Conservation (phyloP, 2,329 filamentous ascomycete genomes). For the Aspergillus pseudotamarii region DNA sequence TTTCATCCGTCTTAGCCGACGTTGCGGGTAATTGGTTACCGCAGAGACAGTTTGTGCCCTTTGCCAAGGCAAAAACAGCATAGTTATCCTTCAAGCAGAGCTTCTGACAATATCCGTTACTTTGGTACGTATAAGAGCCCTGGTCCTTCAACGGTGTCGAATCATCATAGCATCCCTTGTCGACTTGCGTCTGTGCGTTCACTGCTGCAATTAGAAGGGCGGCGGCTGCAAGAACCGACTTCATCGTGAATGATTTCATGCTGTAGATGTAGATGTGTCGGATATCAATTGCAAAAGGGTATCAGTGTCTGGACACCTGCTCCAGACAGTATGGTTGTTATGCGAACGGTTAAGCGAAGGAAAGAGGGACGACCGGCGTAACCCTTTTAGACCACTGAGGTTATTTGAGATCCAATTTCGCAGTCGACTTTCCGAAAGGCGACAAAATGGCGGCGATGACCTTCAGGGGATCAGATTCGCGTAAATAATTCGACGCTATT, state of each 20-base stretch:
- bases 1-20: slow-evolving; percentile 57
- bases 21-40: slow-evolving; percentile 68
- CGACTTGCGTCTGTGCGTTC: slow-evolving; percentile 20
- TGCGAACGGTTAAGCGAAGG: slow-evolving; percentile 24
- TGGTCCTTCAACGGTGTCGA: slow-evolving; percentile 51
- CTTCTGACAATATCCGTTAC: slow-evolving; percentile 57
- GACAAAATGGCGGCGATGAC: not conserved
- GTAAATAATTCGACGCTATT: not conserved
- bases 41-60: slow-evolving; percentile 70
- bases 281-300: slow-evolving; percentile 9
- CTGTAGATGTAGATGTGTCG: slow-evolving; percentile 13
- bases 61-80: slow-evolving; percentile 65
- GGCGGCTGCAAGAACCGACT: slow-evolving; percentile 28
- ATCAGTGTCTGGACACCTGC: slow-evolving; percentile 14
- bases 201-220: slow-evolving; percentile 29
- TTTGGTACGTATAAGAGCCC: slow-evolving; percentile 56
- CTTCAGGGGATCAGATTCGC: slow-evolving; percentile 1
- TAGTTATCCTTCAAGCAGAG: slow-evolving; percentile 52
- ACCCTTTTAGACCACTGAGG: slow-evolving; percentile 29
- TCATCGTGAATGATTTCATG: slow-evolving; percentile 33
- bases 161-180: slow-evolving; percentile 56
- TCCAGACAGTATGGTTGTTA: slow-evolving; percentile 22
- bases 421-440: not conserved
- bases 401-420: not conserved
- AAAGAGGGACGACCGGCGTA: slow-evolving; percentile 44